Percentiles rank a stretch among this genome's conserved stretches.
phyloP scores from a whole-genome alignment of 225 moss, liverwort and hornwort species.

The Climacium dendroides region DNA sequence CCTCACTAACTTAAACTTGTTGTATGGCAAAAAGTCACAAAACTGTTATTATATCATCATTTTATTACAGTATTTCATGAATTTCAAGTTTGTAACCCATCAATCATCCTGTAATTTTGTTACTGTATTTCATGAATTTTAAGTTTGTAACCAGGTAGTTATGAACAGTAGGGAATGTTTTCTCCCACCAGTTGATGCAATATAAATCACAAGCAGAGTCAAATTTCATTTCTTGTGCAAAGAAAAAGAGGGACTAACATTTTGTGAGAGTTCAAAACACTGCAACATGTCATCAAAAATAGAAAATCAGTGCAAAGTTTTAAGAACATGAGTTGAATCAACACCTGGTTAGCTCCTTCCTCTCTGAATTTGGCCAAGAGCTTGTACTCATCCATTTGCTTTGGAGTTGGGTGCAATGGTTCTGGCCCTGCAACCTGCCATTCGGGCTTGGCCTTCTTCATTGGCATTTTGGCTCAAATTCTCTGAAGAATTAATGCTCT shows the following conservation, averaged over 20 bases:
- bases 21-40: too few species aligned
- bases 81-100: background rate
- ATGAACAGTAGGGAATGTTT: background rate
- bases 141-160: background rate
- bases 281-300: background rate
- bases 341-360: slow-evolving; percentile 15
- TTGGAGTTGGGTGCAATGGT: background rate
- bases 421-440: background rate
- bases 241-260: background rate
- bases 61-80: background rate
- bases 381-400: slow-evolving; percentile 2
- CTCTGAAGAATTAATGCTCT: too few species aligned
- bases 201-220: too few species aligned
- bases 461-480: background rate
- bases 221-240: background rate
- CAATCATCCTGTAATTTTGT: background rate
- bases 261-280: background rate
- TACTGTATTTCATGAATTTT: accelerated
- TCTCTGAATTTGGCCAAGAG: background rate
- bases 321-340: background rate
- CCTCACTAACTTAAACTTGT: background rate
- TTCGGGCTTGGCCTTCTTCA: background rate
- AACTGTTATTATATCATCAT: background rate
- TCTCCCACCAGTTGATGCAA: background rate
- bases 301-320: background rate